These are phyloP conservation scores for Peronospora belbahrii DNA, from an alignment of 352 stramenopile species.

Conservation along the genomic window DNA sequence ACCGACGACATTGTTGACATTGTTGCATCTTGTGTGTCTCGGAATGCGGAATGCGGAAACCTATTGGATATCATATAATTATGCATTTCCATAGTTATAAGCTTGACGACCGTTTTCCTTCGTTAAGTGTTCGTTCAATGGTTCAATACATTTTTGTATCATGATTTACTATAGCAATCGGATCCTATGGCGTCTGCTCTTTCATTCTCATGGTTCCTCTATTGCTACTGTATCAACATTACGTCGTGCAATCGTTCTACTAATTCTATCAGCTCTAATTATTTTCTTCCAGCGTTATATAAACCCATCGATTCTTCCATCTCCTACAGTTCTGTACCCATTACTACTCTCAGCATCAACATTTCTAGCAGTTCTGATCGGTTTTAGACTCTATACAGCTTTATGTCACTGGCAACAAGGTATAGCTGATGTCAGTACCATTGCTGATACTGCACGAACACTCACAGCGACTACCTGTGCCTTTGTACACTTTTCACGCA, in stretches of 20 bases:
- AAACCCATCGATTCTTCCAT: slow-evolving; percentile 18
- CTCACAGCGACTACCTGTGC: slow-evolving; percentile 33
- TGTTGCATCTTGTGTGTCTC: slow-evolving; percentile 20
- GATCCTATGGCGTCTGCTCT: slow-evolving; percentile 30
- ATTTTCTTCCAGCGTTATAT: slow-evolving; percentile 17
- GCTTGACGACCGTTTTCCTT: too few species aligned
- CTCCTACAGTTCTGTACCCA: slow-evolving; percentile 21
- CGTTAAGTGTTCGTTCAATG: too few species aligned
- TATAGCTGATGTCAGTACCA: slow-evolving; percentile 30
- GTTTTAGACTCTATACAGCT: slow-evolving; percentile 32
- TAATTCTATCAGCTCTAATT: slow-evolving; percentile 18
- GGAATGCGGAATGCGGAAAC: slow-evolving; percentile 15
- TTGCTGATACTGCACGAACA: slow-evolving; percentile 33
- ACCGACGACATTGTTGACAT: slow-evolving; percentile 29
- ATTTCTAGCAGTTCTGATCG: slow-evolving; percentile 37
- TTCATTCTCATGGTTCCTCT: slow-evolving; percentile 27
- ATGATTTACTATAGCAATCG: slow-evolving; percentile 53
- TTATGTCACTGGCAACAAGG: slow-evolving; percentile 42
- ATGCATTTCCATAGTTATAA: slow-evolving; percentile 9
- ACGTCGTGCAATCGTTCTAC: slow-evolving; percentile 15
- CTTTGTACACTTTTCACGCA: slow-evolving; percentile 43
- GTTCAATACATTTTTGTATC: too few species aligned
- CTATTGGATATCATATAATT: slow-evolving; percentile 7
- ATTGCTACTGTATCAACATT: slow-evolving; percentile 25
- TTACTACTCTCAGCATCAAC: slow-evolving; percentile 29